These are phyloP conservation scores for Apiotrichum siamense DNA, from an alignment of 1,284 basidiomycete species.

Conservation along the genomic window DNA sequence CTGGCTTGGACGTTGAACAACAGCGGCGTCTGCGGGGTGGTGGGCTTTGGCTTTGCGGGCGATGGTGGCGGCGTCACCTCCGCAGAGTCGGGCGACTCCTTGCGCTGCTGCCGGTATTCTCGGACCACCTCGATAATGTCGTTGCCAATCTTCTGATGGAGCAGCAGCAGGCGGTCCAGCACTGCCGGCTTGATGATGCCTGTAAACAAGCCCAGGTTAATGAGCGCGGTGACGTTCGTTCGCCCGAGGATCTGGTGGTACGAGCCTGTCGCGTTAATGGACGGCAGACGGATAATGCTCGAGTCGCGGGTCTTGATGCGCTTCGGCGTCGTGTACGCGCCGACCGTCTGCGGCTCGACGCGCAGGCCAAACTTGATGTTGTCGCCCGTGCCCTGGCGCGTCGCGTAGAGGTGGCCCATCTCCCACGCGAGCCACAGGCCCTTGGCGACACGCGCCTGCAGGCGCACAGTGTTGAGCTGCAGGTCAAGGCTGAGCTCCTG, in stretches of 20 bases:
- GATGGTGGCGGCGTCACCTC: neutral
- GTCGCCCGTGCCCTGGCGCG: conserved; percentile 14
- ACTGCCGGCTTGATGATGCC: conserved; percentile 43
- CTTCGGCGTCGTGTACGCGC: conserved; percentile 31
- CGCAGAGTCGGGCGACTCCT: neutral
- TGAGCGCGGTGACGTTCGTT: conserved; percentile 20
- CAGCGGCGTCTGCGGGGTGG: too few relatives aligned
- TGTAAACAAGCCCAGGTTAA: conserved; percentile 41
- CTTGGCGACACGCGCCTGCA: conserved; percentile 35
- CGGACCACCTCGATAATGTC: conserved; percentile 29
- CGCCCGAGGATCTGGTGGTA: conserved; percentile 4
- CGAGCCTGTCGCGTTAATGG: conserved; percentile 18
- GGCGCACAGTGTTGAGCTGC: conserved; percentile 15
- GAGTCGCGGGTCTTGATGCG: conserved; percentile 25
- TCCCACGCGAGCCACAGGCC: conserved; percentile 41
- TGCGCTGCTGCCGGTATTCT: conserved; percentile 11
- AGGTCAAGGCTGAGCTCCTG: conserved; percentile 23
- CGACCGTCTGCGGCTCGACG: conserved; percentile 33
- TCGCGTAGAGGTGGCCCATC: conserved; percentile 30
- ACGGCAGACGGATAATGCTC: conserved; percentile 25
- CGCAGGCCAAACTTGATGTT: conserved; percentile 28
- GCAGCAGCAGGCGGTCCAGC: conserved; percentile 39
- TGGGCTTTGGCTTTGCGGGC: neutral
- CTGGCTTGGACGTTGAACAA: conserved; percentile 26
- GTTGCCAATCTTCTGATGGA: conserved; percentile 36